Conservation (phyloP, 768 basidiomycete species). For the Calvatia gigantea region DNA sequence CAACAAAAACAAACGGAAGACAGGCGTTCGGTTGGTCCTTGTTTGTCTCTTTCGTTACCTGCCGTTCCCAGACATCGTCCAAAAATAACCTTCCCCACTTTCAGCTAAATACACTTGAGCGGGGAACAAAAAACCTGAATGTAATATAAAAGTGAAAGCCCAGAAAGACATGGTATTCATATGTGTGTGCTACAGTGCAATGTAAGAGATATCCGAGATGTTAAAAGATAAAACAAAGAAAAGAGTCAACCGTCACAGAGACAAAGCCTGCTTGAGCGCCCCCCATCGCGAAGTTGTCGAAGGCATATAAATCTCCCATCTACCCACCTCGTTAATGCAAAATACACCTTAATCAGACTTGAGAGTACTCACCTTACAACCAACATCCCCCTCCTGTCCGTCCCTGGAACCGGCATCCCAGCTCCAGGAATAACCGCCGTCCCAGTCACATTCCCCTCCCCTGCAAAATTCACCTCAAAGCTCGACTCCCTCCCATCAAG, state of each 20-base stretch:
- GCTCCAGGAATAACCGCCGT: conserved; percentile 49
- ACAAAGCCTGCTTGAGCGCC: conserved; percentile 1
- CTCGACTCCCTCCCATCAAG: conserved; percentile 53
- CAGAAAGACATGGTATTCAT: background rate
- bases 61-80: background rate
- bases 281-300: background rate
- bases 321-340: background rate
- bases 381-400: conserved; percentile 53
- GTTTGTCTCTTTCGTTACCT: conserved; percentile 3
- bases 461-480: conserved; percentile 49
- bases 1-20: background rate
- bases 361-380: conserved; percentile 49
- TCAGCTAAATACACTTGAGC: background rate
- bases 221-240: too few relatives aligned
- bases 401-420: conserved; percentile 60
- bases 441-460: conserved; percentile 47
- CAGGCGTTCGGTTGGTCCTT: conserved; percentile 2
- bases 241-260: background rate
- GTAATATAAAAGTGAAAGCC: background rate
- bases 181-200: background rate
- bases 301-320: conserved; percentile 8
- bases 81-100: background rate
- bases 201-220: background rate
- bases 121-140: background rate
- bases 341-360: background rate